Evolutionary conservation across 805 yeast genomes (phyloP).

Genomic region (Limtongozyma cylindracea): DNA sequence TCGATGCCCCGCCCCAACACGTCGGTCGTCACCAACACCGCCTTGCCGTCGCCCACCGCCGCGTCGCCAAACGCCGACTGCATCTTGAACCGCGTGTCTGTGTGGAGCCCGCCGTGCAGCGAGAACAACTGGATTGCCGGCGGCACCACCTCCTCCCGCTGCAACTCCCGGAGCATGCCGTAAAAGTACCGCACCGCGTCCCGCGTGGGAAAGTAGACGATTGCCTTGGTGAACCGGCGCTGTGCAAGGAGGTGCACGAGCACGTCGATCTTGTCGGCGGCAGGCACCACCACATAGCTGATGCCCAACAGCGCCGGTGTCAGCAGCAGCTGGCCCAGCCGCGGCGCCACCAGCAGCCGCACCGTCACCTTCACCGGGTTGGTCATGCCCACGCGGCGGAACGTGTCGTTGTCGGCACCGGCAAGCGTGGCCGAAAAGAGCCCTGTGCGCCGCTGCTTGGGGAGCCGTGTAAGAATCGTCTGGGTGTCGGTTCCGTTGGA

Average conservation of each 20-base stretch:
- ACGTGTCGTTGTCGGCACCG: constrained; percentile 54
- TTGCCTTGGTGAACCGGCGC: constrained; percentile 46
- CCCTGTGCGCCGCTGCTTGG: constrained; percentile 86
- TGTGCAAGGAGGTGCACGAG: constrained; percentile 25
- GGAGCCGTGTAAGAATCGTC: constrained; percentile 39
- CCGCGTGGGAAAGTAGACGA: constrained; percentile 87
- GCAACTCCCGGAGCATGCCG: constrained; percentile 3
- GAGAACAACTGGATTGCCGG: constrained; percentile 47
- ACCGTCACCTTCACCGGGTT: constrained; percentile 82
- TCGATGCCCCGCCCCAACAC: constrained; percentile 98
- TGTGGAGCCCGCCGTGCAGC: constrained; percentile 76
- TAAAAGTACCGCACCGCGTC: constrained; percentile 60
- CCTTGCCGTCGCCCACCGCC: constrained; percentile 13
- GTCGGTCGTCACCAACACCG: constrained; percentile 74
- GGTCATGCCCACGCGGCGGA: constrained; percentile 60
- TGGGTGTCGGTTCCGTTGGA: constrained; percentile 51
- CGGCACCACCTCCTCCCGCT: too few species aligned
- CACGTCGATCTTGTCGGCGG: constrained; percentile 33
- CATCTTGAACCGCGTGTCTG: constrained; percentile 56
- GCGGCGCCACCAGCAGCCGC: too few species aligned
- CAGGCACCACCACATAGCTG: constrained; percentile 29
- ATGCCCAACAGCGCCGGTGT: constrained; percentile 44
- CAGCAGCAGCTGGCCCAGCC: constrained; percentile 5
- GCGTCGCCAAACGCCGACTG: constrained; percentile 30
- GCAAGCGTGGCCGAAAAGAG: constrained; percentile 83